Base-by-base conservation (phyloP, 2,329 filamentous ascomycete genomes). In the Teratosphaeria zuluensis region DNA sequence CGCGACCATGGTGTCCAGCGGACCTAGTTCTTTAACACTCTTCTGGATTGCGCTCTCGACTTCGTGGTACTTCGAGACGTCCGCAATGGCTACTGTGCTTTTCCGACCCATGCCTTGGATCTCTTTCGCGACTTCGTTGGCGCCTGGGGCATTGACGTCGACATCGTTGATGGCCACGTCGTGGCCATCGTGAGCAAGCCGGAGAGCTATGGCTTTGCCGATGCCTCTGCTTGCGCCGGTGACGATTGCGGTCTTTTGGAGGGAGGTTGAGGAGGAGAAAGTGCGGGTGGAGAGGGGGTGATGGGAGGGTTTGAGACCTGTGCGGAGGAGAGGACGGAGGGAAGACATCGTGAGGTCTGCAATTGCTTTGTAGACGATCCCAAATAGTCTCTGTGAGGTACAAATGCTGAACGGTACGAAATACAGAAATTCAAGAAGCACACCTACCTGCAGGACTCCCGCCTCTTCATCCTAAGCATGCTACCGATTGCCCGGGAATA, bases 161-260 rank as follows among this genome's bases (percentile, higher is more conserved):
- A 87, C 73, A 63, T 88, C 85, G 67, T 86, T 87, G 62, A 88
- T 75, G 66, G 83, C 85, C 55, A 89, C 75, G 63, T 84, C 77
- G 72, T 87, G 88, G 57, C 85, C 85, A 61, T 88, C 85, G 24
- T 76, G 72, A 5, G 84, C 84, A 16, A 88, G 77, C 2, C 85
- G 82, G 7, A 85, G 72, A 19, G 84, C 85, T 56, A 86, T 84
- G 21, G 82, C 78, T 65, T 81, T 82, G 53, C 84, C 84, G 62
- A 74, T 74, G 57, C 72, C 72, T n/a, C 71, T 63, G 16, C 64
- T 63, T 3, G 70, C 70, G 33, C 72, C 72, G 16, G 72, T 74
- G 11, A 74, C 69, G 33, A 74, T 72, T 38, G 68, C 70, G 19
- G 68, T 71, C 56, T 53, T 53, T 31, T n/a, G 32, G 12, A n/a